These are phyloP conservation scores for Vachellia collinsii DNA, from an alignment of 306 rosid genomes.

Conservation along the genomic window DNA sequence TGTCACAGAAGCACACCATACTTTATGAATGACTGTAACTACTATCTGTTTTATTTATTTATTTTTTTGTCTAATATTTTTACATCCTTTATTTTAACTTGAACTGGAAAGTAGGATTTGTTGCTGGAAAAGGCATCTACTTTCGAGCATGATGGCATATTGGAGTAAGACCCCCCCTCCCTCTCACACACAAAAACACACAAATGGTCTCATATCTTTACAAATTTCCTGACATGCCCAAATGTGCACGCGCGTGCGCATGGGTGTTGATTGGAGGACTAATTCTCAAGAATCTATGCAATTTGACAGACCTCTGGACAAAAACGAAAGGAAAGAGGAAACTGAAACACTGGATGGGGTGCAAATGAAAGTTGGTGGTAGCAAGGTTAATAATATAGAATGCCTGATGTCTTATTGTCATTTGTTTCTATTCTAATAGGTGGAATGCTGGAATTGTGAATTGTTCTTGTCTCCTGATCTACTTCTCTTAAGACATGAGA, in stretches of 20 bases:
- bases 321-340: slow-evolving; percentile 54
- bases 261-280: slow-evolving; percentile 40
- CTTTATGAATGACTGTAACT: background rate
- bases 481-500: slow-evolving; percentile 4
- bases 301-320: slow-evolving; percentile 37
- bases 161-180: slow-evolving; percentile 43
- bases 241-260: background rate
- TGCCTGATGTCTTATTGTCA: slow-evolving; percentile 22
- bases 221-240: background rate
- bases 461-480: slow-evolving; percentile 21
- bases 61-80: slow-evolving; percentile 26
- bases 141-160: slow-evolving; percentile 51
- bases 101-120: slow-evolving; percentile 65
- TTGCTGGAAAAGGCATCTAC: slow-evolving; percentile 63
- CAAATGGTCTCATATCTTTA: background rate
- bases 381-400: slow-evolving; percentile 44
- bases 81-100: slow-evolving; percentile 28
- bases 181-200: background rate
- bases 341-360: slow-evolving; percentile 42
- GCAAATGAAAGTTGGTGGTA: slow-evolving; percentile 44
- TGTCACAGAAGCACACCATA: background rate
- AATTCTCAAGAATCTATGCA: slow-evolving; percentile 48
- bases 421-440: slow-evolving; percentile 9
- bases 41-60: background rate
- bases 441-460: slow-evolving; percentile 7